Evolutionary conservation across 1,284 basidiomycete genomes (phyloP), one percentile per base, ranked within the genome.

Genomic region (Ganoderma lucidum): DNA sequence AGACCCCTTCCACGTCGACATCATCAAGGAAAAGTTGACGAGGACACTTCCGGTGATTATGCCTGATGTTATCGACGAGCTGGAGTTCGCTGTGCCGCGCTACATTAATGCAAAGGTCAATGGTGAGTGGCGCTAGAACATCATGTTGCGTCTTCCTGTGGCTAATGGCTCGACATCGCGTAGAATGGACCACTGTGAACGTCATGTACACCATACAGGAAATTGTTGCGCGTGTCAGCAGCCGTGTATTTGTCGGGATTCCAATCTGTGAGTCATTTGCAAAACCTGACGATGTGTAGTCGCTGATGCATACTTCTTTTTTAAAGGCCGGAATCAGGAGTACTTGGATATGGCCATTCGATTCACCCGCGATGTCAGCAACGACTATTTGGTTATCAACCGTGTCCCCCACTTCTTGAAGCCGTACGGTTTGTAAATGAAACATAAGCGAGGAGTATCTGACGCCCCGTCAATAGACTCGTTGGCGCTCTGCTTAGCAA

Each of bases 371-470:
- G 62, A 48, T 28, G 62, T 72, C 9, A 62, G 62, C 9, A 63
- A 61, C n/a, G 68, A 70, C 62, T 32, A 42, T 14, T 42, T 42
- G 23, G 28, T 64, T 2, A 71, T 75, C 23, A 75, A 70, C 23
- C 68, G 81, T 12, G 71, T 79, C 53, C 81, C 80, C 4, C 45
- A 53, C 5, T 67, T 75, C 51, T 64, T 82, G 23, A 77, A 78
- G 59, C 74, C 77, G 81, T 81, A 66, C 23, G 78, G 67, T 30
- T 4, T 37, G 6, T 28, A 3, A 56, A 23, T 23, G 15, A 23
- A 8, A 2, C 0, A 9, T 3, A 5, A 32, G 17, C 14, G 10
- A 19, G 23, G 9, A 6, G 23, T 19, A 8, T 15, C 58, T 35
- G 19, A 62, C 8, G 53, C 17, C 42, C 14, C 55, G 3, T 28